phyloP scores from a whole-genome alignment of 805 yeast genomes.

The Candida verbasci region DNA sequence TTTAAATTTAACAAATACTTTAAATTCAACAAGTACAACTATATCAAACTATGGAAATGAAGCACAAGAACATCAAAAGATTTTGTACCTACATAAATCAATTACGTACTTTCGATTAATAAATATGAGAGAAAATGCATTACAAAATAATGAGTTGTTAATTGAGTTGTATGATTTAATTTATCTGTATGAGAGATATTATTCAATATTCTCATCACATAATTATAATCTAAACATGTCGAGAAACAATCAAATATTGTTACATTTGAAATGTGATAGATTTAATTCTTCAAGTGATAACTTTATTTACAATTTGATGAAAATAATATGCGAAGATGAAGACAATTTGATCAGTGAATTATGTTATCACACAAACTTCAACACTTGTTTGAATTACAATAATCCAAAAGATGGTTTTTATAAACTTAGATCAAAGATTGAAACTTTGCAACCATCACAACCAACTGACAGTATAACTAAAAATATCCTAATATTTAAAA shows the following conservation, averaged over 20 bases:
- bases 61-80: conserved; percentile 27
- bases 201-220: conserved; percentile 13
- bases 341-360: conserved; percentile 5
- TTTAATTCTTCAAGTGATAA: conserved; percentile 6
- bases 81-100: conserved; percentile 23
- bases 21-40: conserved; percentile 10
- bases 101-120: conserved; percentile 29
- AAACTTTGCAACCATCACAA: background rate
- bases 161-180: conserved; percentile 29
- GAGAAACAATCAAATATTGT: conserved; percentile 10
- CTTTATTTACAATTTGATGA: conserved; percentile 5
- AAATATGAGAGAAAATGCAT: conserved; percentile 19
- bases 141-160: conserved; percentile 18
- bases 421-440: conserved; percentile 2
- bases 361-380: conserved; percentile 10
- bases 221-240: conserved; percentile 10
- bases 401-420: conserved; percentile 3
- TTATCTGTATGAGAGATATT: conserved; percentile 24
- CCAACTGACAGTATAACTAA: conserved; percentile 6
- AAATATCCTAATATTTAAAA: conserved; percentile 11
- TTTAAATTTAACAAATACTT: conserved; percentile 22
- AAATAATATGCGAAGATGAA: conserved; percentile 3
- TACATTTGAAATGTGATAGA: conserved; percentile 6
- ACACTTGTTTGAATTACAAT: conserved; percentile 7
- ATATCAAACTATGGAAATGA: conserved; percentile 12